Base-by-base conservation (phyloP, 2,329 filamentous ascomycete species). In the Ophiostoma ulmi region DNA sequence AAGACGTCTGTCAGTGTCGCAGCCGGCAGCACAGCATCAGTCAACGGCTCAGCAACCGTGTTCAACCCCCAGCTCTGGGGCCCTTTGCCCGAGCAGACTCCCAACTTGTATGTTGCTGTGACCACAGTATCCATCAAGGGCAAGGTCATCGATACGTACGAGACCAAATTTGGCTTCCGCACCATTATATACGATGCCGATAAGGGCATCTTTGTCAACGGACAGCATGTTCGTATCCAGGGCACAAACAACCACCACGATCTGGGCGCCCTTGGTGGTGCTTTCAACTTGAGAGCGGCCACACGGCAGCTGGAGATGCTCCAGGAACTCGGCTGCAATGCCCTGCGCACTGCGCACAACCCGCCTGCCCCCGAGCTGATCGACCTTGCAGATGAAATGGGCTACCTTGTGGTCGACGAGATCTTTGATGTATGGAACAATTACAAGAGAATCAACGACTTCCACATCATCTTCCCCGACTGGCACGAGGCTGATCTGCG, bases 401-500 rank as follows among this genome's bases (percentile, higher is more conserved):
- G 84, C 0, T 81, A 86, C 71, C 67, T 87, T 3, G 82, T 86
- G 3, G 75, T 86, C 52, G 82, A 85, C 72, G 85, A 87, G 76
- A 82, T 85, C 22, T 87, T 86, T 73, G 85, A 87, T 75, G 77
- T 75, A 10, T 87, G 85, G 85, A 74, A 78, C n/a, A 74, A 64
- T n/a, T 72, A 76, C 26, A 87, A 87, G 75, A 81, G 78, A 0
- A 72, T 73, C 1, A 82, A 83, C 72, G 85, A 86, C 74, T 86
- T 83, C 73, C 82, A 85, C 72, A 74, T 83, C 20, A 81, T 86
- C 72, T 87, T 85, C 71, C 39, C 76, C 0, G 84, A 86, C 67
- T 87, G 85, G 85, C 79, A 83, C 72, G 84, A 87, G 77, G 78
- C 83, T 0, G 84, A 86, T 70, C 78, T 86, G 5, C 81, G 85